Percentiles rank a stretch among this genome's conserved stretches.
Evolutionary conservation across 2,329 filamentous ascomycete genomes (phyloP).

Genomic region (Arthrobotrys conoides): DNA sequence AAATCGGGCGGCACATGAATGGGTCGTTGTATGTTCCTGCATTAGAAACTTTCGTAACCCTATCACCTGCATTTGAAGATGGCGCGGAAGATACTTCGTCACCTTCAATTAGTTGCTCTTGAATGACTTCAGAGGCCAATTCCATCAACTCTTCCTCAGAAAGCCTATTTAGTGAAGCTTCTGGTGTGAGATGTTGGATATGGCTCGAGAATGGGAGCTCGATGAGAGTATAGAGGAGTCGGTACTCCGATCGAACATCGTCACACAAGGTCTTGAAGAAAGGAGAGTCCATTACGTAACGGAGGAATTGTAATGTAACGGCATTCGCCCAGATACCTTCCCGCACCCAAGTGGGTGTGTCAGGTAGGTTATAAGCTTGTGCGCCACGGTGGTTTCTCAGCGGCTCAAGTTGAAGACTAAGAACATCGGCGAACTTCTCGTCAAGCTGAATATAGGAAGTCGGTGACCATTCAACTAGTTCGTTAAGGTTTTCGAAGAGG

Average conservation of each 20-base stretch:
- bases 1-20: constrained; percentile 42
- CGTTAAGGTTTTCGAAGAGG: constrained; percentile 41
- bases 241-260: constrained; percentile 42
- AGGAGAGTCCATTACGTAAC: constrained; percentile 55
- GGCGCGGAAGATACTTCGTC: constrained; percentile 24
- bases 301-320: constrained; percentile 45
- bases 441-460: constrained; percentile 47
- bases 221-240: constrained; percentile 44
- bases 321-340: constrained; percentile 58
- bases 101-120: constrained; percentile 49
- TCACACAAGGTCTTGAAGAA: constrained; percentile 48
- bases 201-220: constrained; percentile 55
- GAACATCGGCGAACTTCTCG: constrained; percentile 28
- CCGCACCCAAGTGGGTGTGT: constrained; percentile 39
- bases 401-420: constrained; percentile 22
- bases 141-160: constrained; percentile 54
- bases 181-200: constrained; percentile 37
- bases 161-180: constrained; percentile 20
- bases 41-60: constrained; percentile 2
- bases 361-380: constrained; percentile 32
- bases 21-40: constrained; percentile 23
- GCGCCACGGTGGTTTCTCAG: constrained; percentile 39
- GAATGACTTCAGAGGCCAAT: constrained; percentile 45
- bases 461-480: constrained; percentile 44
- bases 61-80: constrained; percentile 22